A percentile compares a stretch with the other conserved stretches of the same genome.
phyloP scores from a whole-genome alignment of 1,139 yeast genomes.

The Pichia kudriavzevii region DNA sequence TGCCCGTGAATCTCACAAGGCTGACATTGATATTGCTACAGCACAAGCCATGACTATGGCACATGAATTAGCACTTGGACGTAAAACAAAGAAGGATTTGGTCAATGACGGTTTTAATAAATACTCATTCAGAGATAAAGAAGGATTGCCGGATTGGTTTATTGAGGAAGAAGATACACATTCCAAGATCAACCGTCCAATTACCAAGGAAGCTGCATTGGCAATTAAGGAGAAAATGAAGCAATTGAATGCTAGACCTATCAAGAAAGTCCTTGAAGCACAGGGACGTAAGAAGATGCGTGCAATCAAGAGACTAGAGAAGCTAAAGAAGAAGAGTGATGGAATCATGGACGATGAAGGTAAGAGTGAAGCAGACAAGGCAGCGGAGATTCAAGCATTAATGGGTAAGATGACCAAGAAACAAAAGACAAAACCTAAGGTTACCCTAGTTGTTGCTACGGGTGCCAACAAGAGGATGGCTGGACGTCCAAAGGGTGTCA shows the following conservation, averaged over 20 bases:
- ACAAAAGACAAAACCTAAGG: conserved; percentile 70
- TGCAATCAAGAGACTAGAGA: conserved; percentile 81
- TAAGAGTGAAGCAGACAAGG: conserved; percentile 86
- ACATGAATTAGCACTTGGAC: conserved; percentile 89
- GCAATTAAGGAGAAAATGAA: conserved; percentile 86
- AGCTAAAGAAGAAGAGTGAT: conserved; percentile 90
- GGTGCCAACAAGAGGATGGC: conserved; percentile 80
- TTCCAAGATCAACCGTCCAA: conserved; percentile 80
- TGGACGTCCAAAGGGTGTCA: conserved; percentile 95
- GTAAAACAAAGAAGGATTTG: conserved; percentile 72
- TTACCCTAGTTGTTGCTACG: conserved; percentile 82
- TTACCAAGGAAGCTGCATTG: conserved; percentile 92
- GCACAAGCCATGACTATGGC: conserved; percentile 98
- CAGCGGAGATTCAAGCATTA: conserved; percentile 82
- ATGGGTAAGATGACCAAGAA: conserved; percentile 74
- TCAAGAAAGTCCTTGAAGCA: conserved; percentile 95
- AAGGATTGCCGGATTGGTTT: conserved; percentile 93
- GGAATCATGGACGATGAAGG: conserved; percentile 80
- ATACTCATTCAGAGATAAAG: conserved; percentile 84
- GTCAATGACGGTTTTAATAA: conserved; percentile 88
- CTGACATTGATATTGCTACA: conserved; percentile 76
- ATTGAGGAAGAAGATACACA: conserved; percentile 84
- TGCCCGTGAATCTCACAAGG: conserved; percentile 42
- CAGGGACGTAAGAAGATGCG: conserved; percentile 95
- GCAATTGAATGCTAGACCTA: conserved; percentile 93